Evolutionary conservation across 2,329 filamentous ascomycete genomes (phyloP).

Genomic region (Amauroascus niger): DNA sequence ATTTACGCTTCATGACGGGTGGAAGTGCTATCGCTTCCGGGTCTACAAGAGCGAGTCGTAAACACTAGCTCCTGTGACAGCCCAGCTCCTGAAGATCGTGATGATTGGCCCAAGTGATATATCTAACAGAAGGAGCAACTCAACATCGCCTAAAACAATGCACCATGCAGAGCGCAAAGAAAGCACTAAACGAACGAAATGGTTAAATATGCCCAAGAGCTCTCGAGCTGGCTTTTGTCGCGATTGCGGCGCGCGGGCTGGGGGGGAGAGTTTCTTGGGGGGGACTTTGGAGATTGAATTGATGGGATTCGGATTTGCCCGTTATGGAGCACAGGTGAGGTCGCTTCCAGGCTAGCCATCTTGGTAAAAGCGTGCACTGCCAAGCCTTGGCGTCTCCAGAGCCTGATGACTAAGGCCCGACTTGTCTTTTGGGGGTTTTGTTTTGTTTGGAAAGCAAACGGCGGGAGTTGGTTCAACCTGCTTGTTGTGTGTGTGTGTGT

Average conservation of each 20-base stretch:
- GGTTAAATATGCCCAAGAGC: background rate
- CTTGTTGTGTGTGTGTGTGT: too few relatives aligned
- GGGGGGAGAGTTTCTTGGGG: too few relatives aligned
- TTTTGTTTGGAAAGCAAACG: too few relatives aligned
- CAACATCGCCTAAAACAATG: background rate
- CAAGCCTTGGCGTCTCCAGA: slow-evolving; percentile 1
- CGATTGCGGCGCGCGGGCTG: slow-evolving; percentile 10
- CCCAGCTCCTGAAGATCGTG: background rate
- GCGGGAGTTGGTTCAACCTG: too few relatives aligned
- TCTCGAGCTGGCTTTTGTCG: slow-evolving; percentile 4
- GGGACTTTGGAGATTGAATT: too few relatives aligned
- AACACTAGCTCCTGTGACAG: background rate
- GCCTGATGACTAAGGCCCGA: background rate
- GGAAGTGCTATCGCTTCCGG: slow-evolving; percentile 25
- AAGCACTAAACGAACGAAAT: background rate
- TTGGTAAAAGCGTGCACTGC: slow-evolving; percentile 2
- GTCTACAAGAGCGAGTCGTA: background rate
- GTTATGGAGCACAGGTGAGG: slow-evolving; percentile 5
- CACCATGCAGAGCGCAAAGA: background rate
- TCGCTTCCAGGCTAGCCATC: slow-evolving; percentile 1
- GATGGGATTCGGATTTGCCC: too few relatives aligned
- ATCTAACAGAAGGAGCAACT: background rate
- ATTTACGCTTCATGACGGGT: slow-evolving; percentile 21
- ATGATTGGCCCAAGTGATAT: too few relatives aligned
- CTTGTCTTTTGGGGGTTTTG: too few relatives aligned